Base-by-base conservation (phyloP, 768 basidiomycete genomes). In the Lactarius indigo region DNA sequence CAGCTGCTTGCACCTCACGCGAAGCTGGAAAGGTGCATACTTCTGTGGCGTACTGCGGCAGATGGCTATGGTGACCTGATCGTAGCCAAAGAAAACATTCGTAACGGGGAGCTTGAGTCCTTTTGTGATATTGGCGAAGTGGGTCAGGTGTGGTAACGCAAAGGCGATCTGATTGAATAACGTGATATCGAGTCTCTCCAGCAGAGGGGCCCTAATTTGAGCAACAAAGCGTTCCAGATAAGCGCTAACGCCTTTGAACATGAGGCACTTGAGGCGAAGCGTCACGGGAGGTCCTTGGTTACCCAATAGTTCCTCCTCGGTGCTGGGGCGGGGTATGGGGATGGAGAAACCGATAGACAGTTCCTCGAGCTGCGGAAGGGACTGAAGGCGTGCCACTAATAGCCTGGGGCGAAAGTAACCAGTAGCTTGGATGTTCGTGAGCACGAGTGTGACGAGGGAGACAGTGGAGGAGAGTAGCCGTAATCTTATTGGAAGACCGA, bases 341-440 rank as follows among this genome's bases (percentile, higher is more conserved):
- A 13, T 7, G 17, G 64, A 64, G 8, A 47, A 64, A 26, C 39
- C 39, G 37, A 64, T 59, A 6, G 39, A 33, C 18, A 64, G n/a
- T 37, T 64, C 57, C 15, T 52, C 57, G 2, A 59, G 64, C 1
- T 52, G 57, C 13, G 35, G 47, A 15, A 64, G 30, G 20, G 33
- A 44, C 17, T 2, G 28, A 17, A 26, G 30, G 9, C 28, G 18
- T 55, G 54, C 54, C 28, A 15, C 23, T 18, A 28, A 30, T 55
- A 15, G 23, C 9, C 13, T 18, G 15, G 54, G 54, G 6, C 3
- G 13, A 7, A 30, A 7, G 44, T 47, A 47, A 23, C 10, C n/a
- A 5, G 9, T 12, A 23, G 20, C n/a, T 23, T 10, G 10, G 44
- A 23, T 47, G n/a, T 47, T 47, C 10, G 9, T 23, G 2, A 47